A percentile compares a stretch with the other conserved stretches of the same genome.
These are phyloP conservation scores for Alternaria atra DNA, from an alignment of 2,329 filamentous ascomycete genomes.

Conservation along the genomic window DNA sequence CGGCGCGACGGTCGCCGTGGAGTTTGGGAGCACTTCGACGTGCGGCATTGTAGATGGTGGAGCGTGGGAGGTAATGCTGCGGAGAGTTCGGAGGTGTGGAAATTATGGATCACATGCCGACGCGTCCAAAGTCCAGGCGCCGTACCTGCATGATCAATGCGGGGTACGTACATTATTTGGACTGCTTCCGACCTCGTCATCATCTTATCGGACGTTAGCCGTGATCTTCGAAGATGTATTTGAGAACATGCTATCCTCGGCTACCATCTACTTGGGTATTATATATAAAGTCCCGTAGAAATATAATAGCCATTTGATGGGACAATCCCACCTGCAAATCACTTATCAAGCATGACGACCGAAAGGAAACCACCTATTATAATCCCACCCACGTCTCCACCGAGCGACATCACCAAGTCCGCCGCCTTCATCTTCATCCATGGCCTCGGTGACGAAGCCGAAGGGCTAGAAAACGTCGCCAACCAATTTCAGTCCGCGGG, in stretches of 20 bases:
- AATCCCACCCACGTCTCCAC: slow-evolving; percentile 47
- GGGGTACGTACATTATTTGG: slow-evolving; percentile 17
- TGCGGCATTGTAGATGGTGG: slow-evolving; percentile 64
- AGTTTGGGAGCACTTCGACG: slow-evolving; percentile 81
- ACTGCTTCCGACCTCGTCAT: background rate
- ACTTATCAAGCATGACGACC: slow-evolving; percentile 2
- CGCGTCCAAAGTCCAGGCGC: slow-evolving; percentile 9
- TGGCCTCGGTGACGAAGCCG: slow-evolving; percentile 58
- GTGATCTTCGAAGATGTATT: background rate
- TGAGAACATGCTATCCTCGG: background rate
- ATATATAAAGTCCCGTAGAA: background rate
- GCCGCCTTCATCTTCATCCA: slow-evolving; percentile 60
- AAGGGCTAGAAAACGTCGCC: slow-evolving; percentile 56
- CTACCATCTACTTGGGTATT: background rate
- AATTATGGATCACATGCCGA: slow-evolving; percentile 23
- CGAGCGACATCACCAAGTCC: slow-evolving; percentile 47
- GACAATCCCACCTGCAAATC: background rate
- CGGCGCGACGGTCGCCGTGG: slow-evolving; percentile 74
- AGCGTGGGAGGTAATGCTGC: slow-evolving; percentile 10
- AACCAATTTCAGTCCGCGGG: slow-evolving; percentile 59
- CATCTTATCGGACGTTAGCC: background rate
- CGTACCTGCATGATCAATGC: slow-evolving; percentile 19
- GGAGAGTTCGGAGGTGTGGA: slow-evolving; percentile 17
- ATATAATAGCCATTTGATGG: background rate
- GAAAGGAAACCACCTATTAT: slow-evolving; percentile 46